Percentiles rank a stretch among this genome's conserved stretches.
phyloP scores from a whole-genome alignment of 768 basidiomycete species.

The Pleurotus sapidus region DNA sequence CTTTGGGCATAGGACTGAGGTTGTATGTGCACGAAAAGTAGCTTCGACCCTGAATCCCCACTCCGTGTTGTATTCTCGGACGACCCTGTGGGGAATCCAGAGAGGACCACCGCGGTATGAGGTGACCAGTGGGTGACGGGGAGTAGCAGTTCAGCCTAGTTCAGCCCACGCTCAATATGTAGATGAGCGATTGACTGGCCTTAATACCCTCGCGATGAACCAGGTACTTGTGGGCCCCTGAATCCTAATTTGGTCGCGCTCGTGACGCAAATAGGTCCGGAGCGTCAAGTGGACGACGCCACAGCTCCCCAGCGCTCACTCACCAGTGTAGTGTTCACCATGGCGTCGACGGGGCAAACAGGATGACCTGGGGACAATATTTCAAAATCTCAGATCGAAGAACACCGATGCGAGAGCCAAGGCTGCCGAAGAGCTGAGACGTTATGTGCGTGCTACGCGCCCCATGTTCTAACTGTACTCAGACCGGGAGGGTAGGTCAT shows the following conservation, averaged over 20 bases:
- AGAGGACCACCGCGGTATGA: too few relatives aligned
- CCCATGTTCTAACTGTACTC: constrained; percentile 11
- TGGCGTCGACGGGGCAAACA: constrained; percentile 62
- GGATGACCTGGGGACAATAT: constrained; percentile 69
- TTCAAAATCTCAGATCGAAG: constrained; percentile 62
- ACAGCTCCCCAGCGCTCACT: constrained; percentile 11
- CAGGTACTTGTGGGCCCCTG: too few relatives aligned
- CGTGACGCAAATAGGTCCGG: not conserved
- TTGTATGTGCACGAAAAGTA: too few relatives aligned
- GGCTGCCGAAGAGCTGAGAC: constrained; percentile 69
- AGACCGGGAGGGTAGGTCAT: constrained; percentile 48
- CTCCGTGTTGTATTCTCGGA: too few relatives aligned
- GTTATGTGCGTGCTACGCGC: constrained; percentile 53
- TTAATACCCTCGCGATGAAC: too few relatives aligned
- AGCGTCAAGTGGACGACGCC: not conserved
- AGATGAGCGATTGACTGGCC: too few relatives aligned
- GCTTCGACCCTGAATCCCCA: too few relatives aligned
- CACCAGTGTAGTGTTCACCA: constrained; percentile 65
- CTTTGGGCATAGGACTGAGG: too few relatives aligned
- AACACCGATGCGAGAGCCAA: constrained; percentile 61
- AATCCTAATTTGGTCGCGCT: not conserved
- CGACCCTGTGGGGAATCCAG: too few relatives aligned
- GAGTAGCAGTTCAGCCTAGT: too few relatives aligned
- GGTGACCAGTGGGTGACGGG: too few relatives aligned
- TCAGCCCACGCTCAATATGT: too few relatives aligned